Evolutionary conservation across 169 alveolate genomes (phyloP), one percentile per base, ranked within the genome.

Genomic region (Hammondia hammondi): DNA sequence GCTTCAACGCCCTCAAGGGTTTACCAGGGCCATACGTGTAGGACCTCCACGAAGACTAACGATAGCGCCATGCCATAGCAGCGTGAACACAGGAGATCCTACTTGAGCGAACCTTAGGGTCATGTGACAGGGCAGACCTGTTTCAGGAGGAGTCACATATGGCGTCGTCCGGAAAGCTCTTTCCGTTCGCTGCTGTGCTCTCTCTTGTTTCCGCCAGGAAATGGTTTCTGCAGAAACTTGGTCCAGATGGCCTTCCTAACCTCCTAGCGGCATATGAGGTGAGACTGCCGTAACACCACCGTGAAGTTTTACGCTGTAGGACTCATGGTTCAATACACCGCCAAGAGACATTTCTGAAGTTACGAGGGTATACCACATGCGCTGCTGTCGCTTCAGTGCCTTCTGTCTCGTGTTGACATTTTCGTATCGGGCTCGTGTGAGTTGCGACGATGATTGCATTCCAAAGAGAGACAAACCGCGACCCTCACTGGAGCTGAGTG

Each of bases 1-100:
- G 99, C 96, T 98, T 98, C 96, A 97, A 98, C 93, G 99, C 99
- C 7, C 95, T 97, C 45, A 96, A 96, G 46, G 99, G 99, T 73
- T 97, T 98, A 81, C 99, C 99, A 32, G 99, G 99, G 4, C 99
- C 99, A 29, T 98, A 98, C 94, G 98, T 98, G 99, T 98, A 97
- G 91, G 95, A 35, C 84, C 39, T 29, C 10, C 32, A 67, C 77
- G 77, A 21, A 14, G 3, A 14, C 61, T 52, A 14, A 7, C 61
- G 24, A 14, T 52, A 52, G 61, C 61, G 61, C 19, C 19, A 52
- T 52, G 10, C 19, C 10, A 14, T 52, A 52, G 61, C 61, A 52
- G 19, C 19, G 61, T 52, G 61, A 52, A 14, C 61, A 10, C 61
- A 52, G 24, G 61, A 52, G 61, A 52, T 52, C 1, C 2, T 52